Base-by-base conservation (phyloP, 306 rosid species). In the Sindora glabra region DNA sequence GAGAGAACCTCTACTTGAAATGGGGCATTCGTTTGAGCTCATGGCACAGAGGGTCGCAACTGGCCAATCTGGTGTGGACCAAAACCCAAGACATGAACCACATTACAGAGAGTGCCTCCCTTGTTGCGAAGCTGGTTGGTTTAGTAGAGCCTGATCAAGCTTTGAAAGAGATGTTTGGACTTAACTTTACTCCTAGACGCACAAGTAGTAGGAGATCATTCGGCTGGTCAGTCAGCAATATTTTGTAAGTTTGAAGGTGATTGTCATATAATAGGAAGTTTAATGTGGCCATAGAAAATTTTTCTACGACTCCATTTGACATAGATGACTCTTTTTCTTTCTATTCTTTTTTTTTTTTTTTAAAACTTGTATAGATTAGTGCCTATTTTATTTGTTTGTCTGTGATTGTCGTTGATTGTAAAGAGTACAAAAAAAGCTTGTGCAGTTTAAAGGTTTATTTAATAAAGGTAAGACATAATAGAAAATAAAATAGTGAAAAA, bases 121-220 rank as follows among this genome's bases (percentile, higher is more conserved):
- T 84, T 48, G 97, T 94, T 62, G 85, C 84, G 39, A 89, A 89
- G 72, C 69, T 89, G 68, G 81, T 89, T 32, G 88, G 96, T 30
- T 72, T 73, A 8, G 89, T 85, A 37, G 85, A 84, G 74, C 94
- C 99, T 23, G 83, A 82, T 16, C 79, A 65, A 15, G 99, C 99
- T 18, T 85, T 78, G 77, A 94, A 80, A 90, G 99, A 89, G 79
- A 89, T 94, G 99, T 94, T 94, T 72, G 99, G 97, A 9, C 99
- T 94, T 62, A 89, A 84, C 81, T 89, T 94, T 71, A 70, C 87
- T 12, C 94, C 95, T 18, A 44, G 83, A 22, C 71, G 75, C n/a
- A 47, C 86, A n/a, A 2, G 5, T 29, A 67, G 69, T 66, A 70
- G 73, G 59, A 89, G 44, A 75, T 77, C 75, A 62, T 67, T 65